Percentiles rank a stretch among this genome's conserved stretches.
Conservation (phyloP, 768 basidiomycete genomes). For the Botryobasidium botryosum region DNA sequence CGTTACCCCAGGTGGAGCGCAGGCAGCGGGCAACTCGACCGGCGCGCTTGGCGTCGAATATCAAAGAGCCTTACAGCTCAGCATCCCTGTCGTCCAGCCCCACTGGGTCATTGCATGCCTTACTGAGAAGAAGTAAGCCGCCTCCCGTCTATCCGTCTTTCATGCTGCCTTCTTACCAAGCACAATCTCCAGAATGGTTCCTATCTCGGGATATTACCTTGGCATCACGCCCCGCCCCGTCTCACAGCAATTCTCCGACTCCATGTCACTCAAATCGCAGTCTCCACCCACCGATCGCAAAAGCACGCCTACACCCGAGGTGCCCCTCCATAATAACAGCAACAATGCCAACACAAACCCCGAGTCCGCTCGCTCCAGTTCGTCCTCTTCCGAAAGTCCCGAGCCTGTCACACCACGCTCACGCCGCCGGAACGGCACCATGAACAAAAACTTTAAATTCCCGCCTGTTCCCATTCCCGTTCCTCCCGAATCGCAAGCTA, state of each 20-base stretch:
- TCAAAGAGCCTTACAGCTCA: slow-evolving; percentile 84
- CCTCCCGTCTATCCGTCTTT: slow-evolving; percentile 7
- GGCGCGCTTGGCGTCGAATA: slow-evolving; percentile 71
- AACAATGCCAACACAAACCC: slow-evolving; percentile 3
- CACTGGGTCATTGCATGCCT: slow-evolving; percentile 89
- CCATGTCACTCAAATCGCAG: slow-evolving; percentile 6
- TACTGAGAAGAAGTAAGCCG: slow-evolving; percentile 66
- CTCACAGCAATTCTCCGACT: slow-evolving; percentile 25
- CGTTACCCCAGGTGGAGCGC: slow-evolving; percentile 40
- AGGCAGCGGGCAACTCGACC: slow-evolving; percentile 32
- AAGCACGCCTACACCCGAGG: not conserved
- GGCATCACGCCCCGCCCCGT: slow-evolving; percentile 37
- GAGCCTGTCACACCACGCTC: slow-evolving; percentile 13
- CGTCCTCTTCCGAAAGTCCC: not conserved
- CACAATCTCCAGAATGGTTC: slow-evolving; percentile 50
- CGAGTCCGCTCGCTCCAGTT: not conserved
- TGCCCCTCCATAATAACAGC: not conserved
- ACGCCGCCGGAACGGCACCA: slow-evolving; percentile 39
- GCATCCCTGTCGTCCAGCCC: slow-evolving; percentile 88
- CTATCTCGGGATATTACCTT: slow-evolving; percentile 70
- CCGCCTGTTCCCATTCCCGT: slow-evolving; percentile 24
- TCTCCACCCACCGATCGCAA: slow-evolving; percentile 13
- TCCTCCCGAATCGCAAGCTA: slow-evolving; percentile 14
- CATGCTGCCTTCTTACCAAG: not conserved
- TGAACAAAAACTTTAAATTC: slow-evolving; percentile 65